Conservation (phyloP, 495 filamentous ascomycete species). For the Penicillium desertorum region DNA sequence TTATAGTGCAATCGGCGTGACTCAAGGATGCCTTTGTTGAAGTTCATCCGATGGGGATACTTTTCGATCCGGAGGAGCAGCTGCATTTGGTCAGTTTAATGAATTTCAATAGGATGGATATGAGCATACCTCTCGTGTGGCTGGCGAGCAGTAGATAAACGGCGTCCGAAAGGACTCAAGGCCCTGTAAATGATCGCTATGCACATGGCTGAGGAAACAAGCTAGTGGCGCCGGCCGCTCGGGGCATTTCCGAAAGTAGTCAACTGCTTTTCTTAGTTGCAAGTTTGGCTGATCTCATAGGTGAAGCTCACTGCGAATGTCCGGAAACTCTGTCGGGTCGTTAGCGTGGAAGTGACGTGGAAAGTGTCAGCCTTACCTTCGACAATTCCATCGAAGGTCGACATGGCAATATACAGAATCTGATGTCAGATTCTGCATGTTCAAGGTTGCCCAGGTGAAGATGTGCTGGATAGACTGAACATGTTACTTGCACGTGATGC, state of each 20-base stretch:
- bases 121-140: constrained; percentile 66
- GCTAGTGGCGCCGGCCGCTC: constrained; percentile 64
- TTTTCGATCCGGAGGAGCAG: constrained; percentile 71
- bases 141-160: constrained; percentile 87
- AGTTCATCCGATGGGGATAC: constrained; percentile 76
- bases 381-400: constrained; percentile 76
- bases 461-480: constrained; percentile 3
- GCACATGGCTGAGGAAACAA: constrained; percentile 90
- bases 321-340: constrained; percentile 40
- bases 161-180: constrained; percentile 73
- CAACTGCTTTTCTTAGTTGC: constrained; percentile 51
- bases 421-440: constrained; percentile 5
- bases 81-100: constrained; percentile 28
- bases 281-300: not conserved
- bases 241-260: constrained; percentile 71
- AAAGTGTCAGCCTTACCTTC: constrained; percentile 41
- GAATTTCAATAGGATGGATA: not conserved
- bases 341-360: constrained; percentile 10
- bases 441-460: constrained; percentile 1
- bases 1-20: constrained; percentile 65
- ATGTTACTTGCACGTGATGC: constrained; percentile 6
- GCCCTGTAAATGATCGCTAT: constrained; percentile 86
- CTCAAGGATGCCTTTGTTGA: constrained; percentile 74
- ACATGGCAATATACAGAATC: constrained; percentile 50
- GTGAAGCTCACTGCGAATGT: constrained; percentile 37